phyloP scores from a whole-genome alignment of 495 filamentous ascomycete genomes.

The Penicillium goetzii region DNA sequence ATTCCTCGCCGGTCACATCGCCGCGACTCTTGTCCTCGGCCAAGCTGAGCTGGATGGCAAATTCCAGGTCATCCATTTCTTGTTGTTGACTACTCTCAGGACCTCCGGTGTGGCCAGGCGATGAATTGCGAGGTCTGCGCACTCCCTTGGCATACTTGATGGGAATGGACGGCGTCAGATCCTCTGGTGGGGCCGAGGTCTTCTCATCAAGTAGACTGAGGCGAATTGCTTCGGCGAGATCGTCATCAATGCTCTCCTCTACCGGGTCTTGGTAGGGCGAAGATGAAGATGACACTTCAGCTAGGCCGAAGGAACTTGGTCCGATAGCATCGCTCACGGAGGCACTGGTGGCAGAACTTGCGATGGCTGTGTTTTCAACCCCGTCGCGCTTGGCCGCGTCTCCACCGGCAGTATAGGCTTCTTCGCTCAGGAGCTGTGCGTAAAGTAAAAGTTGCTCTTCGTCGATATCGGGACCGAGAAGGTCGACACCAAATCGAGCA shows the following conservation, averaged over 20 bases:
- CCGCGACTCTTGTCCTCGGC: conserved; percentile 70
- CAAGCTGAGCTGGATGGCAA: conserved; percentile 82
- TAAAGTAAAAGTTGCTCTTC: conserved; percentile 92
- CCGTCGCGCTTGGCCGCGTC: conserved; percentile 60
- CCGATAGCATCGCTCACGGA: conserved; percentile 46
- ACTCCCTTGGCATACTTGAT: conserved; percentile 55
- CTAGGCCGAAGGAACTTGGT: conserved; percentile 54
- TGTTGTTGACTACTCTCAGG: conserved; percentile 44
- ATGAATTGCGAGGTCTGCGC: conserved; percentile 19
- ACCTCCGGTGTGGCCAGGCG: conserved; percentile 29
- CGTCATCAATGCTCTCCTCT: conserved; percentile 67
- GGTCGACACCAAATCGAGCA: conserved; percentile 78
- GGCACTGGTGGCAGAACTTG: conserved; percentile 52
- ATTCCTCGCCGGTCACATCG: conserved; percentile 31
- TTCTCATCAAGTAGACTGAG: conserved; percentile 67
- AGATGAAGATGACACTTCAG: conserved; percentile 48
- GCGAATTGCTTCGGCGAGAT: conserved; percentile 80
- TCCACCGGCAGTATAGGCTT: conserved; percentile 57
- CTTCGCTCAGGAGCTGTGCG: conserved; percentile 84
- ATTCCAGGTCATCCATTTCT: conserved; percentile 77
- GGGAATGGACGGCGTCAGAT: conserved; percentile 49
- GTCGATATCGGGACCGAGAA: conserved; percentile 69
- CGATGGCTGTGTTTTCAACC: conserved; percentile 43
- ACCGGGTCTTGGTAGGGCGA: conserved; percentile 46
- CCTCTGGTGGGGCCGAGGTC: conserved; percentile 14